phyloP scores from a whole-genome alignment of 2,329 filamentous ascomycete genomes.

The Elsinoe ampelina region DNA sequence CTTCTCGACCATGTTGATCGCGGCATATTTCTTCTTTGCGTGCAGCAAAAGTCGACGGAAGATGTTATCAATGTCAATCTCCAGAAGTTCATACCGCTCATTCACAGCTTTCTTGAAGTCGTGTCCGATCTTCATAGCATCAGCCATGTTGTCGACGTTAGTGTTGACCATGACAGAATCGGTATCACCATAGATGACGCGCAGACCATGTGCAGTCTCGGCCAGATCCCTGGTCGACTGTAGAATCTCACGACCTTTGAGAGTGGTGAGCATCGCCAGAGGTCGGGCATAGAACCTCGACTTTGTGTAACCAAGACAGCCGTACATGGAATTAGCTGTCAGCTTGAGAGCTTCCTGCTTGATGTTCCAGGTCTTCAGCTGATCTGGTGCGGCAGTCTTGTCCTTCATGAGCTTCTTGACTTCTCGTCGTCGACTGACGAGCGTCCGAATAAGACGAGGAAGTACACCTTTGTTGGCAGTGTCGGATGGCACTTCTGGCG shows the following conservation, averaged over 20 bases:
- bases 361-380: constrained; percentile 93
- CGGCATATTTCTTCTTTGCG: constrained; percentile 99
- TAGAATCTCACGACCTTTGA: constrained; percentile 94
- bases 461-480: constrained; percentile 76
- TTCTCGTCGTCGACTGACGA: constrained; percentile 79
- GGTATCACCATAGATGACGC: constrained; percentile 97
- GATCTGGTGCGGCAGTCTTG: constrained; percentile 72
- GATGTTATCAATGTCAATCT: constrained; percentile 97
- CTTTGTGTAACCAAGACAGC: constrained; percentile 91
- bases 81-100: constrained; percentile 79
- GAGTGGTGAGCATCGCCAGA: constrained; percentile 89
- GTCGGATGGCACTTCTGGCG: constrained; percentile 70
- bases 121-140: constrained; percentile 81
- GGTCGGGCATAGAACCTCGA: constrained; percentile 96
- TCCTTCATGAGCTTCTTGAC: constrained; percentile 98
- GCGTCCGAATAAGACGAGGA: constrained; percentile 79
- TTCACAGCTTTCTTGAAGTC: constrained; percentile 96
- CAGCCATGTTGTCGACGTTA: constrained; percentile 85
- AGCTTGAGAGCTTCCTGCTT: constrained; percentile 95
- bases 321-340: constrained; percentile 99
- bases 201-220: constrained; percentile 70
- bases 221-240: constrained; percentile 92
- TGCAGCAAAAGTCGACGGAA: constrained; percentile 89
- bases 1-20: constrained; percentile 77
- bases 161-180: constrained; percentile 99